Conservation (phyloP, 768 basidiomycete genomes). For the Exidia glandulosa region DNA sequence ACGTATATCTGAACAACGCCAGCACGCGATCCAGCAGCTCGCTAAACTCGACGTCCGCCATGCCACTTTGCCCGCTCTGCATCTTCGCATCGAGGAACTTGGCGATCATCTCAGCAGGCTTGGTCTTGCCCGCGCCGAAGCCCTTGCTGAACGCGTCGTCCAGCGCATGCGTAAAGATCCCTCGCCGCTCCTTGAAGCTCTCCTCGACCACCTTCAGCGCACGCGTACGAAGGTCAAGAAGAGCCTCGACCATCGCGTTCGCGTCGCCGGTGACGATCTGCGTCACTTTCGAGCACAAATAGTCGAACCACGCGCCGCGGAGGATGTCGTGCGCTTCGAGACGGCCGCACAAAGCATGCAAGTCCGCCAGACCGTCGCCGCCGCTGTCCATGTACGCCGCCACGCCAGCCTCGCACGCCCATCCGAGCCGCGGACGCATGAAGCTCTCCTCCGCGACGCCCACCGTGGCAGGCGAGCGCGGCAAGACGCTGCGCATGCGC, state of each 20-base stretch:
- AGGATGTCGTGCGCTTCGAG: constrained; percentile 45
- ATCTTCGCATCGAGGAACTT: constrained; percentile 80
- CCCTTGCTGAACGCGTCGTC: constrained; percentile 58
- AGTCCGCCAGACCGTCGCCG: constrained; percentile 29
- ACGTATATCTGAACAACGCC: constrained; percentile 71
- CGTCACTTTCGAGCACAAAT: constrained; percentile 40
- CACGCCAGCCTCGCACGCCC: constrained; percentile 33
- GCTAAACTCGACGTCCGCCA: constrained; percentile 53
- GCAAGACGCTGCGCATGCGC: constrained; percentile 40
- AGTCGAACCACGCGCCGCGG: constrained; percentile 31
- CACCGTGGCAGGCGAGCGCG: constrained; percentile 38
- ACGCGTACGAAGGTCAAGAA: constrained; percentile 56
- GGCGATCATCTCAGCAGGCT: constrained; percentile 89
- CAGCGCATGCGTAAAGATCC: background rate
- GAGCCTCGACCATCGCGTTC: constrained; percentile 65
- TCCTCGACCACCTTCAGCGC: constrained; percentile 37
- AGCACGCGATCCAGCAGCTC: constrained; percentile 53
- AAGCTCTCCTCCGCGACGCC: constrained; percentile 44
- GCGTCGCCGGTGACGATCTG: constrained; percentile 52
- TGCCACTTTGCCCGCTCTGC: constrained; percentile 71
- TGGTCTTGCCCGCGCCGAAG: constrained; percentile 66
- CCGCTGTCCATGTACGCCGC: constrained; percentile 19
- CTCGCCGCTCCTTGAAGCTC: constrained; percentile 35
- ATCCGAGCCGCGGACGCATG: constrained; percentile 31
- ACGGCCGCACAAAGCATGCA: constrained; percentile 54